Evolutionary conservation across 352 stramenopile species (phyloP).

Genomic region (Pythium oligandrum): DNA sequence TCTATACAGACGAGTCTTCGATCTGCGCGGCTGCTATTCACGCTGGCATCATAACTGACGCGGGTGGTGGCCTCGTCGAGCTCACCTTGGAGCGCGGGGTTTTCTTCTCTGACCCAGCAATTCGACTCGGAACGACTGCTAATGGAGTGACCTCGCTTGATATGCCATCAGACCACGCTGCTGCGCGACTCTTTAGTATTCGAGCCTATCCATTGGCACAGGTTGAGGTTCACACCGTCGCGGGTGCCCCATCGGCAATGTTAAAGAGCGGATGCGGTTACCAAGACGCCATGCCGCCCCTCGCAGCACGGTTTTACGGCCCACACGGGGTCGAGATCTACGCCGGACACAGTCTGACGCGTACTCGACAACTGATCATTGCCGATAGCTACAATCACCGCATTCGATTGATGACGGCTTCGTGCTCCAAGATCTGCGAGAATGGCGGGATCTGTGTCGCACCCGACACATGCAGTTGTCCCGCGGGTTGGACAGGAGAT

Average conservation of each 20-base stretch:
- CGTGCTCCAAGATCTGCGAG: conserved; percentile 92
- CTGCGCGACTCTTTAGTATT: conserved; percentile 59
- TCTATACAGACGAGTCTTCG: conserved; percentile 88
- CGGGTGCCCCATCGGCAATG: conserved; percentile 76
- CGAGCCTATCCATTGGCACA: conserved; percentile 33
- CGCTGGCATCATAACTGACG: conserved; percentile 64
- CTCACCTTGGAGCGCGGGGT: conserved; percentile 61
- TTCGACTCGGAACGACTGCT: conserved; percentile 29
- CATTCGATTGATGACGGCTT: conserved; percentile 88
- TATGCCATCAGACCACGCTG: conserved; percentile 26
- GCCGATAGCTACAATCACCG: conserved; percentile 93
- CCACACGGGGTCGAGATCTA: conserved; percentile 68
- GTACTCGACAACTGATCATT: conserved; percentile 77
- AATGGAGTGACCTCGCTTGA: conserved; percentile 59
- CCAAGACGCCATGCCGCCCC: conserved; percentile 77
- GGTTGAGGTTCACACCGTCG: conserved; percentile 89
- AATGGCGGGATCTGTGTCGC: conserved; percentile 90
- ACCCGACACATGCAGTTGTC: conserved; percentile 85
- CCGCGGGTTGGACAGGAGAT: conserved; percentile 84
- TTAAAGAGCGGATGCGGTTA: conserved; percentile 86
- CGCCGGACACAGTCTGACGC: conserved; percentile 41
- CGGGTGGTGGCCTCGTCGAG: conserved; percentile 51
- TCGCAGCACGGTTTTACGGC: conserved; percentile 70
- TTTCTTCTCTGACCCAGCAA: conserved; percentile 19
- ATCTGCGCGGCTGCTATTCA: conserved; percentile 91